Percentiles rank a stretch among this genome's conserved stretches.
Conservation (phyloP, 2,329 filamentous ascomycete species). For the Aureobasidium subglaciale region DNA sequence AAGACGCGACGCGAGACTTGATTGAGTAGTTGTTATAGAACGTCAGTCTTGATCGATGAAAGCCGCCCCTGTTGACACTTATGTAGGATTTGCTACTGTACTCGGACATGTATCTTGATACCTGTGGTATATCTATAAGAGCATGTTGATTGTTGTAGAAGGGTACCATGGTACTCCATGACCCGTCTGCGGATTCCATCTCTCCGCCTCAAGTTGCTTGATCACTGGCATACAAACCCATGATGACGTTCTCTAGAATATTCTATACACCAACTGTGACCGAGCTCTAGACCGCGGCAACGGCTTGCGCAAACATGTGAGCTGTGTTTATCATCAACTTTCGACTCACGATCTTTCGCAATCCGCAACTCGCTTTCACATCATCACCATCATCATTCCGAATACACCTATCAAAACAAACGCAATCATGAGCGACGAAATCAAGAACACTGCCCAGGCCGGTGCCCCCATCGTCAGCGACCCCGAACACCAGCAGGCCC, state of each 20-base stretch:
- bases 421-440: constrained; percentile 23
- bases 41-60: no score
- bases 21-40: neutral
- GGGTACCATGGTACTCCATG: no score
- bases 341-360: neutral
- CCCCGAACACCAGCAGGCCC: constrained; percentile 20
- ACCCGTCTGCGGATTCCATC: no score
- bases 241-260: neutral
- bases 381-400: neutral
- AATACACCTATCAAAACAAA: constrained; percentile 4
- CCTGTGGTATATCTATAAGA: no score
- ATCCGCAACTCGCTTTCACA: neutral
- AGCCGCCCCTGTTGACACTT: neutral
- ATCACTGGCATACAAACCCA: no score
- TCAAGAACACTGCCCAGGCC: constrained; percentile 21
- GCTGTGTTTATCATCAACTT: constrained; percentile 7
- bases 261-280: neutral
- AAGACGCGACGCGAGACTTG: neutral
- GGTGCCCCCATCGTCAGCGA: constrained; percentile 17
- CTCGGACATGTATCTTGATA: no score
- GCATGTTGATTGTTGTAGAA: no score
- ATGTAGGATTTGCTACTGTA: no score
- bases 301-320: constrained; percentile 9
- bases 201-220: no score
- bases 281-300: constrained; percentile 5